Conservation (phyloP, 768 basidiomycete species). For the Russula sp. region DNA sequence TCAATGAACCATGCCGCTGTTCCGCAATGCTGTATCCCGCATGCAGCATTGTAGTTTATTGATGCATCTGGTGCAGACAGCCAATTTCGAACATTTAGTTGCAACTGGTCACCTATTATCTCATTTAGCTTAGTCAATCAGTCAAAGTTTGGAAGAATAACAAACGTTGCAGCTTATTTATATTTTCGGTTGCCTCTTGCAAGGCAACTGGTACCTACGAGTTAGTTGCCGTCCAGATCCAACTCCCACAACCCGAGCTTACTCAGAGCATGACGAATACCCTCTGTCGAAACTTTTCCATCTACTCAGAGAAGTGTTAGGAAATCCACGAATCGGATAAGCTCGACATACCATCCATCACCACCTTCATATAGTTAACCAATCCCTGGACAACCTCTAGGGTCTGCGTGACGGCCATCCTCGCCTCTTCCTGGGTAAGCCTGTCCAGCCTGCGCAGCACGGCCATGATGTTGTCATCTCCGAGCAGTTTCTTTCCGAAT, state of each 20-base stretch:
- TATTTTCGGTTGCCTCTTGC: not conserved
- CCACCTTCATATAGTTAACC: not conserved
- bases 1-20: conserved; percentile 1
- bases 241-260: not conserved
- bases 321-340: not conserved
- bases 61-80: not conserved
- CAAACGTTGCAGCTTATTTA: not conserved
- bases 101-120: not conserved
- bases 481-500: not conserved
- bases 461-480: not conserved
- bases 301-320: not conserved
- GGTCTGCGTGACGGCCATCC: not conserved
- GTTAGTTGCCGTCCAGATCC: not conserved
- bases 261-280: not conserved
- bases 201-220: not conserved
- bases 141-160: not conserved
- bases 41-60: not conserved
- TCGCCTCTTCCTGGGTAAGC: not conserved
- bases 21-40: not conserved
- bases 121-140: not conserved
- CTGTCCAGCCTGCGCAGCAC: conserved; percentile 2
- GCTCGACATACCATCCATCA: not conserved
- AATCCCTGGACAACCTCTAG: not conserved
- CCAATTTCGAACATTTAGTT: not conserved
- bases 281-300: not conserved